These are phyloP conservation scores for Neurospora crassa DNA, from an alignment of 2,329 filamentous ascomycete genomes.

Conservation along the genomic window DNA sequence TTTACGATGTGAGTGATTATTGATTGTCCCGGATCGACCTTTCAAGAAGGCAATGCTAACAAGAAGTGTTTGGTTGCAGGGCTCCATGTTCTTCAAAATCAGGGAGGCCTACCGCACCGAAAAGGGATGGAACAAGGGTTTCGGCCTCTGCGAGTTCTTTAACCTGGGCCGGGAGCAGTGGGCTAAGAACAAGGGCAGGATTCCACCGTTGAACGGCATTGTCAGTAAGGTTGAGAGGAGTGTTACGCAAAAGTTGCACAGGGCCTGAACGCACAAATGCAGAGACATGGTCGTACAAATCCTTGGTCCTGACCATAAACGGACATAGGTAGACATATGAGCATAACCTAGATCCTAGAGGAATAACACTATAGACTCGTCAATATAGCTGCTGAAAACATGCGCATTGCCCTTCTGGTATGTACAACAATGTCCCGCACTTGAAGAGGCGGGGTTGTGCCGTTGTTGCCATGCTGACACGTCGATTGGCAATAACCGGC, in stretches of 20 bases:
- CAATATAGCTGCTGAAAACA: neutral
- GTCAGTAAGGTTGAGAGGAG: neutral
- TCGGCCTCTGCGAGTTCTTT: conserved; percentile 3
- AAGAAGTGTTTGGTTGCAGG: neutral
- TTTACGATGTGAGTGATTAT: conserved; percentile 13
- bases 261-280: neutral
- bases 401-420: neutral
- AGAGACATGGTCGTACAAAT: neutral
- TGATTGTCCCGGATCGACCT: fast-evolving
- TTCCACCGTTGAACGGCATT: neutral
- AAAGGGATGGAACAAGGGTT: conserved; percentile 13
- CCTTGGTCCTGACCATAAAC: too few relatives aligned
- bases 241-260: neutral
- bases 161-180: neutral
- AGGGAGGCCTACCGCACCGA: conserved; percentile 8
- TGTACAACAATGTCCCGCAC: neutral
- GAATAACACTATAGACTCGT: neutral
- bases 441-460: neutral
- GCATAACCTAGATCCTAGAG: neutral
- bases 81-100: conserved; percentile 15
- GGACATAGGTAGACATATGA: neutral
- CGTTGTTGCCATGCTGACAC: neutral
- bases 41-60: neutral
- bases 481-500: neutral
- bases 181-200: neutral